Base-by-base conservation (phyloP, 192 early-diverging fungal species). In the Coemansia sp. region DNA sequence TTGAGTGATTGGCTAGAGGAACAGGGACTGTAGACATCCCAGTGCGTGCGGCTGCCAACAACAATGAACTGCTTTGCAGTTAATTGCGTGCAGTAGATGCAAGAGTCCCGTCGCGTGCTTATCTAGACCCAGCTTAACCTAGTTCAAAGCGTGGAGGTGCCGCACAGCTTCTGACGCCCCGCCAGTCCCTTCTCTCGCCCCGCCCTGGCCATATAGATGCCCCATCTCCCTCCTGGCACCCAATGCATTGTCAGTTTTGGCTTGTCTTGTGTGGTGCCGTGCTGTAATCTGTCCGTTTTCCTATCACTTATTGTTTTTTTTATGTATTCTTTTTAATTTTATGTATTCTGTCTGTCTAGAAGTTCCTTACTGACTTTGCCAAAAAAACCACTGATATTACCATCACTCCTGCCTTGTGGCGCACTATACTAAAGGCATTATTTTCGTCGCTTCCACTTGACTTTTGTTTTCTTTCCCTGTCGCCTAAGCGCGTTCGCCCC, bases 311-410 rank as follows among this genome's bases (percentile, higher is more conserved):
- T 65, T 55, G 58, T 65, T 38, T 38, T 38, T 53, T 62, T 50
- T 44, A 63, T 60, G 57, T 60, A 60, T 33, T 60, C 57, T 60
- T 31, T 31, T 33, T 53, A 68, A 38, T 66, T 60, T 62, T 66
- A 65, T 68, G 73, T 65, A 64, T 55, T 68, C 40, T 75, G 62
- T 55, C 46, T 20, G 67, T 61, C 62, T 66, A 65, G 63, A 66
- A 64, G 31, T 1, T 69, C 31, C 57, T 60, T 34, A 24, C 57
- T 33, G 6, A 8, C 57, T 6, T 34, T 18, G 31, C 16, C 57
- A 60, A 60, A 27, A 60, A 27, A 16, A 34, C 57, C 2, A 60
- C 57, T 60, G 57, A 60, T 60, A 60, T 11, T 34, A 60, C 33
- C 57, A 12, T 33, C 16, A n/a, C n/a, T 15, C 53, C 53, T 15